Percentiles rank a stretch among this genome's conserved stretches.
Evolutionary conservation across 306 rosid species (phyloP).

Genomic region (Acacia confusa): DNA sequence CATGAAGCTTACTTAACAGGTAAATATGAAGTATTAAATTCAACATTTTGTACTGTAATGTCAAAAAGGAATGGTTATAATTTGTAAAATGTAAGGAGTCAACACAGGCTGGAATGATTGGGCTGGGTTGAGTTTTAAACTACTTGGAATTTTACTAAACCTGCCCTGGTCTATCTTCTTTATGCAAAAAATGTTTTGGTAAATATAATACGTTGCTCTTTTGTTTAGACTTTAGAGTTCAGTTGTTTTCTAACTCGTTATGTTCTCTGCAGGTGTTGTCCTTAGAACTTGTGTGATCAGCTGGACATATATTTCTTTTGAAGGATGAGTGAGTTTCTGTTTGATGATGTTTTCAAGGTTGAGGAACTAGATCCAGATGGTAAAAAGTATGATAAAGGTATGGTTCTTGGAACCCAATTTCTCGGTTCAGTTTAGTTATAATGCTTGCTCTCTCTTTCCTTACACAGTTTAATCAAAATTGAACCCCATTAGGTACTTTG

Average conservation of each 20-base stretch:
- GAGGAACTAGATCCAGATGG: conserved; percentile 77
- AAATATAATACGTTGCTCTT: background rate
- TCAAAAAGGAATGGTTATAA: too few species aligned
- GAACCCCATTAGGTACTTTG: background rate
- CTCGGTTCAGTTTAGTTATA: background rate
- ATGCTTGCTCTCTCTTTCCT: background rate
- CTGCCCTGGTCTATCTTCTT: background rate
- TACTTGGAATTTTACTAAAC: background rate
- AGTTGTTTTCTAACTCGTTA: background rate
- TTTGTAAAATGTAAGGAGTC: too few species aligned
- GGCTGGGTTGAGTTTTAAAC: background rate
- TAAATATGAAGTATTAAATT: too few species aligned
- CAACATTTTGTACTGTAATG: too few species aligned
- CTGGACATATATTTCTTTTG: background rate
- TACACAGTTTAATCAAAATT: background rate
- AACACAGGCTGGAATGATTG: too few species aligned
- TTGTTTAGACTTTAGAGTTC: background rate
- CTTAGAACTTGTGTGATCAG: background rate
- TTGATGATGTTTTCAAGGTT: conserved; percentile 73
- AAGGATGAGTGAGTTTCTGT: conserved; percentile 77
- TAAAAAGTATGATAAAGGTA: conserved; percentile 84
- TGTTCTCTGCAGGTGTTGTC: background rate
- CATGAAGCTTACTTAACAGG: too few species aligned
- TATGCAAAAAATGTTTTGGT: background rate
- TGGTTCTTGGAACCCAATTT: background rate